Evolutionary conservation across 805 yeast species (phyloP), one percentile per base, ranked within the genome.

Genomic region (Lipomyces starkeyi): DNA sequence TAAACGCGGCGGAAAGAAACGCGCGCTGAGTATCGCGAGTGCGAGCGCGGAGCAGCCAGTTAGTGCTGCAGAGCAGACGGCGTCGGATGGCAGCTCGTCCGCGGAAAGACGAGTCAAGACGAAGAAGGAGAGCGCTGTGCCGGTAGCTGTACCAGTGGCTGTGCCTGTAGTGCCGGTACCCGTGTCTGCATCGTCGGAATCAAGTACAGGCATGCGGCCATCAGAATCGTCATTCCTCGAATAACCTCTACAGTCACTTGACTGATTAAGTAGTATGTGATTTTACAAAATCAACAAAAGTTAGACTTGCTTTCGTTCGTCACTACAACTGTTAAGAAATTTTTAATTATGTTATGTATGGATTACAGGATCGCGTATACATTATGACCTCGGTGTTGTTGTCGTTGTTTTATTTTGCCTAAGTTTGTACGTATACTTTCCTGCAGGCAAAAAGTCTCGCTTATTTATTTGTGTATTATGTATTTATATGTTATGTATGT

Each of bases 1-100:
- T 52, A 82, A 82, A 71, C 79, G 83, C 2, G 84, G 85, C 4
- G 85, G 85, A 25, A 81, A 80, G 72, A 79, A 79, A 73, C 73
- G 78, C 59, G 73, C 73, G 25, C 65, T 68, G 17, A 63, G 64
- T 7, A 59, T 65, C 3, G 67, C 64, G 47, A 65, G 58, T 9
- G 34, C 67, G n/a, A 25, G 63, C 8, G 59, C 65, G 56, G 56
- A n/a, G 22, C 49, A 43, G 20, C 49, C 49, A 13, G 20, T 8
- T 43, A 43, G 49, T 43, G 49, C 49, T 5, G 49, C 49, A 1
- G 49, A 43, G 49, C 49, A 17, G 22, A 43, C 49, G 8, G 49
- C 49, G 22, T 43, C 49, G 9, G 49, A 43, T n/a, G 49, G 49
- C 49, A 43, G 49, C 20, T 43, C 49, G 22, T 43, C 49, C 9